A percentile compares a stretch with the other conserved stretches of the same genome.
phyloP scores from a whole-genome alignment of 306 rosid species.

The Sicyos edulis region DNA sequence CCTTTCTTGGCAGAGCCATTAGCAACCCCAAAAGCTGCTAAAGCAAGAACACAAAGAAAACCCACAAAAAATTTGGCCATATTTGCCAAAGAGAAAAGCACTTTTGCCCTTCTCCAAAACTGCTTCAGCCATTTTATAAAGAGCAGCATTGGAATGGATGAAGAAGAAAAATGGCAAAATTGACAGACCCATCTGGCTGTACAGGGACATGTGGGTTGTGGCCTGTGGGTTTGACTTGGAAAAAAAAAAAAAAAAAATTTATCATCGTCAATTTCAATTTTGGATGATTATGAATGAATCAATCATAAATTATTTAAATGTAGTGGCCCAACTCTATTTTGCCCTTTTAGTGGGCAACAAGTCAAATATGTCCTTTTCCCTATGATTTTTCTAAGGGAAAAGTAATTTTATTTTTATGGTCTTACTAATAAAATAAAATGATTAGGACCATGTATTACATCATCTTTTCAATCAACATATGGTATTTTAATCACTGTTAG shows the following conservation, averaged over 20 bases:
- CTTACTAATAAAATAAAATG: neutral
- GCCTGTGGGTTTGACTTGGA: neutral
- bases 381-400: no score
- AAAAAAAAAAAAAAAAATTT: neutral
- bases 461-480: neutral
- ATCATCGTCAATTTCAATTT: neutral
- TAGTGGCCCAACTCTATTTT: neutral
- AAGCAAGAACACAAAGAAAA: slow-evolving; percentile 29
- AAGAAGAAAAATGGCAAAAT: neutral
- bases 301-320: no score
- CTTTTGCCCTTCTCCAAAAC: neutral
- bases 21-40: slow-evolving; percentile 32
- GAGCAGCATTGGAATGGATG: slow-evolving; percentile 2
- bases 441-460: slow-evolving; percentile 5
- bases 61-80: slow-evolving; percentile 26
- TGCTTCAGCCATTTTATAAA: neutral
- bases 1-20: slow-evolving; percentile 23
- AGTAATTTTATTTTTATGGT: no score
- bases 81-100: neutral
- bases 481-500: neutral
- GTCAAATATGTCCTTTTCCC: neutral
- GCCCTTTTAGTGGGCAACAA: neutral
- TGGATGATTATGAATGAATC: neutral
- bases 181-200: slow-evolving; percentile 2
- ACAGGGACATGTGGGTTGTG: neutral